phyloP scores from a whole-genome alignment of 805 yeast species.

The Pichia heedii region DNA sequence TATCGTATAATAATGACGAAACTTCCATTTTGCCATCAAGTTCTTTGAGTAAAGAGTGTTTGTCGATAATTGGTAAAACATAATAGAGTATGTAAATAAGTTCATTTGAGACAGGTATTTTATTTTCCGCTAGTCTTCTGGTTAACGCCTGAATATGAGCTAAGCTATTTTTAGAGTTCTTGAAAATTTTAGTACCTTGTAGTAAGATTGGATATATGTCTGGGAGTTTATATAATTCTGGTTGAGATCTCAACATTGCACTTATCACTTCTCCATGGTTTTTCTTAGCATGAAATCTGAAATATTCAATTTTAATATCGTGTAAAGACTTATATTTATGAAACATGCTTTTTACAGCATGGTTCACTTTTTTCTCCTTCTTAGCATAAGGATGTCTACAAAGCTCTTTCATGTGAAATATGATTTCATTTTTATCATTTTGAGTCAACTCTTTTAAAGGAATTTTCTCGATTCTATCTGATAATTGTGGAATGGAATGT shows the following conservation, averaged over 20 bases:
- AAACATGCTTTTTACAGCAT: background rate
- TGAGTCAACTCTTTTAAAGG: slow-evolving; percentile 1
- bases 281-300: background rate
- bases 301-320: slow-evolving; percentile 1
- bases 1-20: background rate
- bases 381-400: slow-evolving; percentile 5
- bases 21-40: background rate
- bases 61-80: background rate
- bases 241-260: background rate
- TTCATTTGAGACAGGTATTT: background rate
- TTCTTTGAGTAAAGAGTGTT: background rate
- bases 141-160: background rate
- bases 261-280: background rate
- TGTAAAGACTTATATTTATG: background rate
- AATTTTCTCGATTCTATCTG: background rate
- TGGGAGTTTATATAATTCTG: background rate
- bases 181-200: background rate
- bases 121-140: background rate
- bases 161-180: slow-evolving; percentile 3
- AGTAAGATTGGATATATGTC: background rate
- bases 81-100: slow-evolving; percentile 5
- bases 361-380: background rate
- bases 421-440: background rate
- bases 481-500: slow-evolving; percentile 1
- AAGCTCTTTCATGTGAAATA: slow-evolving; percentile 1